phyloP scores from a whole-genome alignment of 1,284 basidiomycete species.

The Sphaerobolus stellatus region DNA sequence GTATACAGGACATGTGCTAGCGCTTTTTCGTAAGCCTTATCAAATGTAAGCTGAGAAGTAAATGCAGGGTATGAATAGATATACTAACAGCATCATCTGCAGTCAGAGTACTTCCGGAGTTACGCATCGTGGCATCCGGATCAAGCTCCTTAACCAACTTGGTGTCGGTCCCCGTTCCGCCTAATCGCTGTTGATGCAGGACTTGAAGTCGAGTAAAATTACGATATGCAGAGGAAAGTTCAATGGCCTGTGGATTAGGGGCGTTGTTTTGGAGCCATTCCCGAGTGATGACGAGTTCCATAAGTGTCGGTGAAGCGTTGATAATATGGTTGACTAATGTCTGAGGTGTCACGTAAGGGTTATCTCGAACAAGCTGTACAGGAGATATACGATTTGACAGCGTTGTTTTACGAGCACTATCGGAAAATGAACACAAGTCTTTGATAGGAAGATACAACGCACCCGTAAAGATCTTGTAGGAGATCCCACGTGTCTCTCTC shows the following conservation, averaged over 20 bases:
- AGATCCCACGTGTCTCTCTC: conserved; percentile 83
- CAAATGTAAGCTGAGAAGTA: conserved; percentile 1
- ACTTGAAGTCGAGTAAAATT: conserved; percentile 76
- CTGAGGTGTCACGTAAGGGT: conserved; percentile 76
- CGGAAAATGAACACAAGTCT: conserved; percentile 4
- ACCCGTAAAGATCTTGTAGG: conserved; percentile 64
- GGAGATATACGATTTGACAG: conserved; percentile 46
- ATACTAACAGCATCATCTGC: conserved; percentile 68
- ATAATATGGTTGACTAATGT: conserved; percentile 72
- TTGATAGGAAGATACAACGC: conserved; percentile 22
- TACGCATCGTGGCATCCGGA: conserved; percentile 67
- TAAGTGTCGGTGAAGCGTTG: conserved; percentile 54
- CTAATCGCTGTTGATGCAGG: conserved; percentile 62
- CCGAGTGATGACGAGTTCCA: conserved; percentile 72
- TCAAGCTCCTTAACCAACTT: conserved; percentile 68
- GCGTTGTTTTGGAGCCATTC: conserved; percentile 82
- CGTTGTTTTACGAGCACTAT: conserved; percentile 63
- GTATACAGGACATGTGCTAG: conserved; percentile 74
- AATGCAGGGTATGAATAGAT: conserved; percentile 9
- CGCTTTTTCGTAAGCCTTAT: conserved; percentile 74
- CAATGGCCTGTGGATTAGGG: conserved; percentile 55
- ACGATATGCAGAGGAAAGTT: conserved; percentile 77
- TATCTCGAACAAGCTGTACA: conserved; percentile 54
- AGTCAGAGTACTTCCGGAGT: conserved; percentile 50
- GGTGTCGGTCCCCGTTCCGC: conserved; percentile 39